phyloP scores from a whole-genome alignment of 2,329 filamentous ascomycete species.

The Xenosphaeropsis pyriputrescens region DNA sequence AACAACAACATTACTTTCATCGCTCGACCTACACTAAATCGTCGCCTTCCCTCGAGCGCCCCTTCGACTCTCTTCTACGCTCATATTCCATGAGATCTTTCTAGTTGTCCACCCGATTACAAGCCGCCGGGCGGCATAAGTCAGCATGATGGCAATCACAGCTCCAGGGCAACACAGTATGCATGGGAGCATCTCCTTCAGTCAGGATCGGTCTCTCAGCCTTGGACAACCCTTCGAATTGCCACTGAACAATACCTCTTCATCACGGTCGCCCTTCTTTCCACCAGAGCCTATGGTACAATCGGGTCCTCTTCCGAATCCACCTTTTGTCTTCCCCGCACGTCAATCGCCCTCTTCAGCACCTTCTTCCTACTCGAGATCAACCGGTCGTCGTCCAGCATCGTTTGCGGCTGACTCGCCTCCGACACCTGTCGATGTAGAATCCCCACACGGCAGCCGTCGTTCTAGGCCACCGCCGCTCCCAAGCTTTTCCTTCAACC shows the following conservation, averaged over 20 bases:
- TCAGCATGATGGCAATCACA: conserved; percentile 5
- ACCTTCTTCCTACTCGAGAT: conserved; percentile 30
- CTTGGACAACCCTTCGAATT: background rate
- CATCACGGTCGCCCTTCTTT: conserved; percentile 2
- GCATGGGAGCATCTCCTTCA: conserved; percentile 3
- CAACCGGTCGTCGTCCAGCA: conserved; percentile 33
- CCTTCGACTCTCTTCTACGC: background rate
- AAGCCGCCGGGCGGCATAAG: conserved; percentile 5
- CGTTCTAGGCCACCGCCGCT: conserved; percentile 13
- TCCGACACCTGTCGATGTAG: conserved; percentile 5
- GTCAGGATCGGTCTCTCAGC: background rate
- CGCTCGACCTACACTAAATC: background rate
- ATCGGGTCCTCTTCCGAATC: conserved; percentile 36
- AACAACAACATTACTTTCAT: no score
- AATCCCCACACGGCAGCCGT: conserved; percentile 7
- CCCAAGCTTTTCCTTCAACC: conserved; percentile 18
- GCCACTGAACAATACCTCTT: background rate
- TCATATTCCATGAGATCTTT: conserved; percentile 4
- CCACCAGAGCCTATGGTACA: background rate
- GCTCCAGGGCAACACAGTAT: conserved; percentile 2
- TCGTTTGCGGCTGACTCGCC: conserved; percentile 17
- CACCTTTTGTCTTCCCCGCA: conserved; percentile 48
- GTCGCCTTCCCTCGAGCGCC: background rate
- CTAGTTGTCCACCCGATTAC: conserved; percentile 1
- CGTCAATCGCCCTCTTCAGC: conserved; percentile 30